Evolutionary conservation across 345 rosid species (phyloP), one percentile per base, ranked within the genome.

Genomic region (Rhizophora mangle): DNA sequence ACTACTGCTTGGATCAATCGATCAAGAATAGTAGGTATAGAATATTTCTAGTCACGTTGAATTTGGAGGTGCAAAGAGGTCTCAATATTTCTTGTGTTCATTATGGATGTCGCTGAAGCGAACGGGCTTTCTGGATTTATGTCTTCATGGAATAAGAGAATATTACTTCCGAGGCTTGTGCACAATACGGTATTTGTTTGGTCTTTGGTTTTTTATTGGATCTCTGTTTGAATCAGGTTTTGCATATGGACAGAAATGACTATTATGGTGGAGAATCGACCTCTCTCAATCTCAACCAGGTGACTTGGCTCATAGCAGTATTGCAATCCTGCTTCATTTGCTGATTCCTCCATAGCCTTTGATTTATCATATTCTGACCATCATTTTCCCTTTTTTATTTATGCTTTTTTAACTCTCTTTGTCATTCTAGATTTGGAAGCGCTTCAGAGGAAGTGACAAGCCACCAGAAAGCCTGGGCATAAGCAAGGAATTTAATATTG

Each of bases 261-360:
- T 92, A 89, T 65, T 89, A 92, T 74, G 92, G 94, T 61, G 96
- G 90, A 67, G 96, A 80, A 64, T 92, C 92, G n/a, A 70, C 89
- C 11, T 92, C 96, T 65, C 88, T 92, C 56, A 89, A 89, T 82
- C 96, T 88, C 66, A 85, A 74, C 27, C 94, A 92, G 92, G 88
- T 93, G 24, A 56, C 18, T 68, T 31, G 52, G 34, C 61, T 67
- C 10, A 71, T 67, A 9, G 3, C 24, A 32, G 46, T 10, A n/a
- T 16, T 63, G 13, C 51, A 19, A 1, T 9, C 29, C 22, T 18
- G 37, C 8, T 37, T 5, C 15, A 62, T 51, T n/a, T 3, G 22
- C 9, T 62, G 24, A 8, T 18, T 20, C 1, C 2, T 19, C 53
- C 18, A 1, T 31, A 27, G 8, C 34, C 21, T 11, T 30, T 24